Evolutionary conservation across 345 rosid genomes (phyloP).

Genomic region (Corchorus capsularis): DNA sequence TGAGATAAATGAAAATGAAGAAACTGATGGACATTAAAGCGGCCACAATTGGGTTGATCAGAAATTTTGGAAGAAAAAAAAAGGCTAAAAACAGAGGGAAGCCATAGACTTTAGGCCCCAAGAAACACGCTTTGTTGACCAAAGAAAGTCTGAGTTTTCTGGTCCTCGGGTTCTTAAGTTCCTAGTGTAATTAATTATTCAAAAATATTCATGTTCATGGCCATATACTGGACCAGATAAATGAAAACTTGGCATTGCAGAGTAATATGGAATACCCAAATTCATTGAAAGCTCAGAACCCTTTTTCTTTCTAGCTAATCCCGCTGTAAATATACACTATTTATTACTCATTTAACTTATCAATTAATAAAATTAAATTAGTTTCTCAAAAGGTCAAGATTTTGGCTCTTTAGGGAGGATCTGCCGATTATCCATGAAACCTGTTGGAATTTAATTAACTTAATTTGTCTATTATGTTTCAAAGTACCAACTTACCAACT

Average conservation of each 20-base stretch:
- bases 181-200: not conserved
- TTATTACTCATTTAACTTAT: too few relatives aligned
- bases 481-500: too few relatives aligned
- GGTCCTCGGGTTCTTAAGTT: not conserved
- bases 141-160: conserved; percentile 3
- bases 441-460: not conserved
- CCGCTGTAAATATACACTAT: not conserved
- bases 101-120: too few relatives aligned
- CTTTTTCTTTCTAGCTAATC: not conserved
- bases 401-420: not conserved
- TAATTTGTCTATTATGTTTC: too few relatives aligned
- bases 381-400: not conserved
- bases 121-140: conserved; percentile 31
- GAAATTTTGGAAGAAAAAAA: not conserved
- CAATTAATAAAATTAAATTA: not conserved
- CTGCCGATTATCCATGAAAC: not conserved
- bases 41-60: not conserved
- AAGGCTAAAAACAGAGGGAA: not conserved
- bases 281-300: not conserved
- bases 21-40: not conserved
- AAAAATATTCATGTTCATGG: not conserved
- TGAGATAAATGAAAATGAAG: too few relatives aligned
- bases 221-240: not conserved
- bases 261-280: not conserved
- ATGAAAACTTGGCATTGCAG: not conserved